Conservation (phyloP, 2,329 filamentous ascomycete genomes). For the Colletotrichum limetticola region DNA sequence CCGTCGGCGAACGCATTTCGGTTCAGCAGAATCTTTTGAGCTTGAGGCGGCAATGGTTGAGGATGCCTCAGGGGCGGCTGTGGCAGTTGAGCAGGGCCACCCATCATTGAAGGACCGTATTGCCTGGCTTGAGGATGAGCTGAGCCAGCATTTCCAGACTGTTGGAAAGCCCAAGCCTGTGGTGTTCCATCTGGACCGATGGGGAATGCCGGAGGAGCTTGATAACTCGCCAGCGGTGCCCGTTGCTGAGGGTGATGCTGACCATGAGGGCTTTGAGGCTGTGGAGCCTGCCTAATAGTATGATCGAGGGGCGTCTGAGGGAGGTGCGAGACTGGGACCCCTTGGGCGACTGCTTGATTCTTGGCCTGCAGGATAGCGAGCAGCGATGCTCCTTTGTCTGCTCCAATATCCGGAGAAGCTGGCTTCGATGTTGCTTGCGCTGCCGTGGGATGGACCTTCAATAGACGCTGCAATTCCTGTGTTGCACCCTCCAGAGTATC, state of each 20-base stretch:
- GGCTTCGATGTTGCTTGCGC: conserved; percentile 58
- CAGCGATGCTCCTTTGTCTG: conserved; percentile 62
- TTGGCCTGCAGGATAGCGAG: conserved; percentile 63
- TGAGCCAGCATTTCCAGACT: neutral
- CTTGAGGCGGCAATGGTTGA: conserved; percentile 65
- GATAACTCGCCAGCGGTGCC: conserved; percentile 32
- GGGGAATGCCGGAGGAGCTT: conserved; percentile 46
- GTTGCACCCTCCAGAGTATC: conserved; percentile 63
- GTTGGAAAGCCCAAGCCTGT: conserved; percentile 26
- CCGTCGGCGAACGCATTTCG: conserved; percentile 22
- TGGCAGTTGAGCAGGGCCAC: conserved; percentile 6
- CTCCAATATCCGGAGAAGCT: conserved; percentile 37
- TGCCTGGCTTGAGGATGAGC: neutral
- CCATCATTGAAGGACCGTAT: conserved; percentile 1
- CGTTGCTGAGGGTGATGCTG: conserved; percentile 45
- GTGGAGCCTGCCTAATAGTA: conserved; percentile 57
- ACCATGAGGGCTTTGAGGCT: conserved; percentile 68
- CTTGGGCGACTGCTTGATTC: conserved; percentile 36
- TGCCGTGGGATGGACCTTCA: conserved; percentile 65
- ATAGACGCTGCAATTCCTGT: conserved; percentile 62
- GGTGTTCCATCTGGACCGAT: conserved; percentile 30
- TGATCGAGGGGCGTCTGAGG: conserved; percentile 68
- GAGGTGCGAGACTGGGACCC: conserved; percentile 39
- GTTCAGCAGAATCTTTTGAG: conserved; percentile 50
- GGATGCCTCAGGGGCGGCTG: conserved; percentile 47